Conservation (phyloP, 257 asterid genomes). For the Forsythia viridissima region DNA sequence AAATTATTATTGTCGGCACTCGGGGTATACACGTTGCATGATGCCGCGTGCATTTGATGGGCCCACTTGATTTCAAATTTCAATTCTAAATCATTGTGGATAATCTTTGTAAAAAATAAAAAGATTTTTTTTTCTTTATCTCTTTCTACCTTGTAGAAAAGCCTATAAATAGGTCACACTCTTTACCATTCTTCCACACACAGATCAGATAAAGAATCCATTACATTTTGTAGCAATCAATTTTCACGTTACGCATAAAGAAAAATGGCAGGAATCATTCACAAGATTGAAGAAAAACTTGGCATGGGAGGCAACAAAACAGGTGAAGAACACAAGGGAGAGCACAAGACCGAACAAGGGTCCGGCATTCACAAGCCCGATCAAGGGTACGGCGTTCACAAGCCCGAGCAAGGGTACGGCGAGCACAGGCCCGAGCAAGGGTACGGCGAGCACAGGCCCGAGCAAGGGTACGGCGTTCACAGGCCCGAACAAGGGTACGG, state of each 20-base stretch:
- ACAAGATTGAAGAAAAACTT: constrained; percentile 67
- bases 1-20: background rate
- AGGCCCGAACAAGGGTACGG: constrained; percentile 16
- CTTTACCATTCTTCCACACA: constrained; percentile 19
- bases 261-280: constrained; percentile 72
- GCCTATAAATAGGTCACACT: constrained; percentile 26
- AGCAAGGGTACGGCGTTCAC: constrained; percentile 27
- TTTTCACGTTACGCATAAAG: background rate
- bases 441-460: constrained; percentile 21
- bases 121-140: too few relatives aligned
- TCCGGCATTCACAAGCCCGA: constrained; percentile 33
- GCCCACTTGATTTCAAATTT: constrained; percentile 4
- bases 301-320: constrained; percentile 68
- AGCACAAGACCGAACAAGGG: background rate
- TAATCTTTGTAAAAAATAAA: background rate
- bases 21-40: constrained; percentile 4
- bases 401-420: constrained; percentile 31
- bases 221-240: background rate
- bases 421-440: background rate
- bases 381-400: constrained; percentile 7
- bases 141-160: too few relatives aligned
- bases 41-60: constrained; percentile 27
- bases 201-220: background rate
- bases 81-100: background rate
- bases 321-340: constrained; percentile 33